Percentiles rank a stretch among this genome's conserved stretches.
phyloP scores from a whole-genome alignment of 148 eudicot species.

The Pharnaceum exiguum region DNA sequence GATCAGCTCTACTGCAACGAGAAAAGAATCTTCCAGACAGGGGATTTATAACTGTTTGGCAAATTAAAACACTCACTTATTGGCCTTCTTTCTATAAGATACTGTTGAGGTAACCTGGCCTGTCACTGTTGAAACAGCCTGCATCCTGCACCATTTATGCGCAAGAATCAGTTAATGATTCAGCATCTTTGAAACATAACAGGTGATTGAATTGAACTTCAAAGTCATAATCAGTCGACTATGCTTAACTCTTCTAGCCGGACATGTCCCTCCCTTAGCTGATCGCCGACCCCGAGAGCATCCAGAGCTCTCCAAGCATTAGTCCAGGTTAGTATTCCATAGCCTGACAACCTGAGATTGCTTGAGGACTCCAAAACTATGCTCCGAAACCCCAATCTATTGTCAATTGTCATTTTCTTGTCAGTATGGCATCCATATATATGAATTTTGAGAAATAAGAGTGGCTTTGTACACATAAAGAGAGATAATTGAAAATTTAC shows the following conservation, averaged over 20 bases:
- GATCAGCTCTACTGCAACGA: too few relatives aligned
- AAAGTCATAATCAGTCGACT: too few relatives aligned
- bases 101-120: not conserved
- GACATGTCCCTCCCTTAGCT: not conserved
- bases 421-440: too few relatives aligned
- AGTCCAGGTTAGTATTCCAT: not conserved
- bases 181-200: too few relatives aligned
- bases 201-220: too few relatives aligned
- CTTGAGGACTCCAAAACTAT: constrained; percentile 7
- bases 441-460: too few relatives aligned
- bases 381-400: not conserved
- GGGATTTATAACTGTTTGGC: too few relatives aligned
- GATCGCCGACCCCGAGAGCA: not conserved
- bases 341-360: not conserved
- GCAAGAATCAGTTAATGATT: too few relatives aligned
- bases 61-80: not conserved
- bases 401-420: not conserved
- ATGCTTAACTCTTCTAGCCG: not conserved
- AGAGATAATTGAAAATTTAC: not conserved
- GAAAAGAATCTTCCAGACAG: too few relatives aligned
- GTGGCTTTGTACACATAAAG: too few relatives aligned
- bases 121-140: not conserved
- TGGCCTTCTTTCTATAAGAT: not conserved
- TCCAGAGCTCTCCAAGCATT: constrained; percentile 5
- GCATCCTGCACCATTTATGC: too few relatives aligned